Percentiles rank a stretch among this genome's conserved stretches.
Evolutionary conservation across 2,329 filamentous ascomycete genomes (phyloP).

Genomic region (Claviceps sp.): DNA sequence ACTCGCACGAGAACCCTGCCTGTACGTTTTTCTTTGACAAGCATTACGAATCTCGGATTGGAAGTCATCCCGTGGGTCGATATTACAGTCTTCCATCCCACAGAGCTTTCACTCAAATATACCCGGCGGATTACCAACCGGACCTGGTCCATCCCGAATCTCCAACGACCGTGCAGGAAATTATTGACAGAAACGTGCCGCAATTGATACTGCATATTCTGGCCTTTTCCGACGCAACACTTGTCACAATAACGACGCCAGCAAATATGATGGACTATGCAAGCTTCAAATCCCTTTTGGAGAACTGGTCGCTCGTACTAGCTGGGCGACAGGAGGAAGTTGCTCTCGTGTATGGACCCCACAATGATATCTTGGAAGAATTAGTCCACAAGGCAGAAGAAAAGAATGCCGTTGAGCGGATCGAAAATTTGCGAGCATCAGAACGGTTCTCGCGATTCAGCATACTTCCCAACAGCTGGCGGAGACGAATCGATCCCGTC

Average conservation of each 20-base stretch:
- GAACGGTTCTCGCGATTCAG: not conserved
- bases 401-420: not conserved
- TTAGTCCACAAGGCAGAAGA: slow-evolving; percentile 1
- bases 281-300: slow-evolving; percentile 3
- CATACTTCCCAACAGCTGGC: not conserved
- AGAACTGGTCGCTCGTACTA: slow-evolving; percentile 6
- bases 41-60: not conserved
- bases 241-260: slow-evolving; percentile 4
- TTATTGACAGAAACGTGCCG: slow-evolving; percentile 4
- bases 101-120: slow-evolving; percentile 5
- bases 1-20: slow-evolving; percentile 1
- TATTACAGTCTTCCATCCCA: not conserved
- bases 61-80: slow-evolving; percentile 1
- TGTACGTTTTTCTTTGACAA: slow-evolving; percentile 4
- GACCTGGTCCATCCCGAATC: not conserved
- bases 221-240: slow-evolving; percentile 3
- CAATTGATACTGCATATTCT: slow-evolving; percentile 5
- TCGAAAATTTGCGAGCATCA: not conserved
- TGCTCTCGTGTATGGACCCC: not conserved
- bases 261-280: slow-evolving; percentile 4
- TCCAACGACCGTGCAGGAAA: slow-evolving; percentile 3
- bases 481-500: not conserved
- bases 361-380: slow-evolving; percentile 1
- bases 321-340: slow-evolving; percentile 1
- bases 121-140: not conserved